A percentile compares a stretch with the other conserved stretches of the same genome.
These are phyloP conservation scores for Fagus crenata DNA, from an alignment of 306 rosid species.

Conservation along the genomic window DNA sequence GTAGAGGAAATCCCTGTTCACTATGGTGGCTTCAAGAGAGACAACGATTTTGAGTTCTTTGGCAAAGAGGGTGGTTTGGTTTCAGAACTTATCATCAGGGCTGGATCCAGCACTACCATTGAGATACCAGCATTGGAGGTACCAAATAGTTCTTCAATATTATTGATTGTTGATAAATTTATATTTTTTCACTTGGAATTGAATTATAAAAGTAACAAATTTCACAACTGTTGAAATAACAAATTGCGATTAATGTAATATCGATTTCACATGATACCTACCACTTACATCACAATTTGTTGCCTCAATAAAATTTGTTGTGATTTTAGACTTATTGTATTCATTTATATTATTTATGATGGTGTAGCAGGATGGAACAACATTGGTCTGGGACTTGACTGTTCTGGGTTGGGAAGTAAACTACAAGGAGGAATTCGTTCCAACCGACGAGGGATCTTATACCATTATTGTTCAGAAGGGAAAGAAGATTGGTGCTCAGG, in stretches of 20 bases:
- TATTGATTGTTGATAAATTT: neutral
- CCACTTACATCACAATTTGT: no score
- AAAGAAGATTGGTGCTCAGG: constrained; percentile 45
- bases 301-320: neutral
- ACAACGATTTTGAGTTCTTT: constrained; percentile 42
- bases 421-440: constrained; percentile 57
- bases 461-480: constrained; percentile 49
- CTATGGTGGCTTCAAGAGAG: constrained; percentile 57
- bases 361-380: constrained; percentile 44
- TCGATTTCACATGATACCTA: no score
- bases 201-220: no score
- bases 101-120: constrained; percentile 49
- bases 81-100: constrained; percentile 41
- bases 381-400: constrained; percentile 49
- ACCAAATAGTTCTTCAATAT: neutral
- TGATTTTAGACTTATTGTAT: no score
- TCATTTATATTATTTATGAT: neutral
- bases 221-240: no score
- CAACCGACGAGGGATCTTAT: constrained; percentile 52
- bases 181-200: neutral
- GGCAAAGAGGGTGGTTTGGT: constrained; percentile 31
- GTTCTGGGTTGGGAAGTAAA: constrained; percentile 59
- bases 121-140: constrained; percentile 57
- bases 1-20: constrained; percentile 50
- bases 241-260: no score